These are phyloP conservation scores for Dothistroma pini DNA, from an alignment of 2,329 filamentous ascomycete genomes.

Conservation along the genomic window DNA sequence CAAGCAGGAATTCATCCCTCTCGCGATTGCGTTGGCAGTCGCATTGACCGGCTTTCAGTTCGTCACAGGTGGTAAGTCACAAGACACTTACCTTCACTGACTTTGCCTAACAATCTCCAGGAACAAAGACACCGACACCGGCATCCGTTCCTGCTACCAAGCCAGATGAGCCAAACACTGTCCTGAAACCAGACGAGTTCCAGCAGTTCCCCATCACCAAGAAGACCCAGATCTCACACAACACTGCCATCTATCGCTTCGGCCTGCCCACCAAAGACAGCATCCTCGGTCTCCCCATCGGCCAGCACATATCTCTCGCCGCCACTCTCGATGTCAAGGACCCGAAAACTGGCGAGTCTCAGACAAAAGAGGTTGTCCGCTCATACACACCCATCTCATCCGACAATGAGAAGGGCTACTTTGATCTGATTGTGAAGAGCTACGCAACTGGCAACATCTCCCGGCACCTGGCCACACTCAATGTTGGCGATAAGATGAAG, in stretches of 20 bases:
- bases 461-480: slow-evolving; percentile 79
- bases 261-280: slow-evolving; percentile 70
- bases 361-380: slow-evolving; percentile 77
- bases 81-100: background rate
- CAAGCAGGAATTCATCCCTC: slow-evolving; percentile 72
- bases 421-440: slow-evolving; percentile 96
- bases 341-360: slow-evolving; percentile 62
- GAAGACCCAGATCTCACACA: slow-evolving; percentile 95
- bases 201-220: slow-evolving; percentile 91
- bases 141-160: slow-evolving; percentile 17
- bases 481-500: slow-evolving; percentile 81
- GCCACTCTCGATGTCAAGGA: slow-evolving; percentile 69
- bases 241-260: slow-evolving; percentile 99
- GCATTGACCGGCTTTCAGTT: slow-evolving; percentile 8
- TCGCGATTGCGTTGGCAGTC: slow-evolving; percentile 53
- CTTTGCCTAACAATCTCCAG: background rate
- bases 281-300: slow-evolving; percentile 93
- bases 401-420: slow-evolving; percentile 83
- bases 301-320: slow-evolving; percentile 96
- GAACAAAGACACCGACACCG: background rate
- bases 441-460: slow-evolving; percentile 98
- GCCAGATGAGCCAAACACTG: slow-evolving; percentile 65
- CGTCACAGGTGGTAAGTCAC: slow-evolving; percentile 14
- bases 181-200: slow-evolving; percentile 82
- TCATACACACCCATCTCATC: slow-evolving; percentile 91